These are phyloP conservation scores for Wallacemonas rigidus DNA, from an alignment of 208 protist species.

Conservation along the genomic window DNA sequence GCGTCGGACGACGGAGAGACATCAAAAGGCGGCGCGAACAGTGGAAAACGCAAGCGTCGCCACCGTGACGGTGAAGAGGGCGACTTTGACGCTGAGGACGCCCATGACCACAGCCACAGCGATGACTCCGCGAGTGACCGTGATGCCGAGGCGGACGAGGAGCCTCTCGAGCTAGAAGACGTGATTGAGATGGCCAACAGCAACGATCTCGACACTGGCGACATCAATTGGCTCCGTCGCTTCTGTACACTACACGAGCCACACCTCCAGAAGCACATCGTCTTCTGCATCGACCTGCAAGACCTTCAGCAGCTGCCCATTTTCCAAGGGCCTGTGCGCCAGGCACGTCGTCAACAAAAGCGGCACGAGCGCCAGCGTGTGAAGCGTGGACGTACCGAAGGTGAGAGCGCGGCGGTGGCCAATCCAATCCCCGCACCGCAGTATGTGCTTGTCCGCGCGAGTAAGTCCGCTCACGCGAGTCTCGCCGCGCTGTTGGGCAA, in stretches of 20 bases:
- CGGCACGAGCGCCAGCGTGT: neutral
- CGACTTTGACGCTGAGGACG: neutral
- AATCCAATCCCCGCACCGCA: neutral
- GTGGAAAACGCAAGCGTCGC: slow-evolving; percentile 7
- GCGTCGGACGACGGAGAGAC: neutral
- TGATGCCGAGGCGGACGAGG: slow-evolving; percentile 36
- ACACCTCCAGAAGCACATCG: slow-evolving; percentile 37
- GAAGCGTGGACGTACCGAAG: slow-evolving; percentile 5
- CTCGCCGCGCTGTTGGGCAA: slow-evolving; percentile 14
- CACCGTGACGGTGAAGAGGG: slow-evolving; percentile 10
- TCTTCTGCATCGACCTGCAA: slow-evolving; percentile 79
- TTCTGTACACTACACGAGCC: slow-evolving; percentile 42
- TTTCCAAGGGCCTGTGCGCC: slow-evolving; percentile 32
- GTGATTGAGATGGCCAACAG: slow-evolving; percentile 75
- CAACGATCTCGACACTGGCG: slow-evolving; percentile 72
- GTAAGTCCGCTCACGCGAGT: neutral
- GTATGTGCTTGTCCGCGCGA: slow-evolving; percentile 18
- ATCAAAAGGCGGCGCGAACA: neutral
- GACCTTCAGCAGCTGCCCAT: slow-evolving; percentile 60
- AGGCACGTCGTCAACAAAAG: slow-evolving; percentile 5
- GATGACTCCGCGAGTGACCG: neutral
- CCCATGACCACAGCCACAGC: slow-evolving; percentile 23
- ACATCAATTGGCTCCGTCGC: slow-evolving; percentile 73
- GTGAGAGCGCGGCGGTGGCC: neutral
- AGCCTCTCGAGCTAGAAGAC: slow-evolving; percentile 66